A percentile compares a stretch with the other conserved stretches of the same genome.
These are phyloP conservation scores for Raphanus raphanistrum DNA, from an alignment of 345 rosid species.

Conservation along the genomic window DNA sequence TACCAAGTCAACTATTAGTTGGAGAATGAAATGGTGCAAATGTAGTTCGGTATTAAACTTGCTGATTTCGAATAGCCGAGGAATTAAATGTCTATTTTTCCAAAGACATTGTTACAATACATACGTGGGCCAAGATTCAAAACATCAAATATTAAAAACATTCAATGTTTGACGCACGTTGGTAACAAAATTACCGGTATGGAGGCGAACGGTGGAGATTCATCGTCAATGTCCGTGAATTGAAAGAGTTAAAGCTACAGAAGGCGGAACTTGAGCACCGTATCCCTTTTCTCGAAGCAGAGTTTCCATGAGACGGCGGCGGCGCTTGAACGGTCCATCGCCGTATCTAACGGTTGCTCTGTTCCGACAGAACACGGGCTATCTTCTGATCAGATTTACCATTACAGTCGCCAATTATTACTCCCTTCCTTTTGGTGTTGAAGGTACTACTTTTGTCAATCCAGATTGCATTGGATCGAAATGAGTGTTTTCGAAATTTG, in stretches of 20 bases:
- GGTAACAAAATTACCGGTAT: constrained; percentile 25
- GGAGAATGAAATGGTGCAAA: no score
- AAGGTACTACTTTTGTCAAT: constrained; percentile 53
- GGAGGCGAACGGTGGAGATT: constrained; percentile 39
- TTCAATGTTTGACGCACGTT: no score
- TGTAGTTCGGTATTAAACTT: no score
- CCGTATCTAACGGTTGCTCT: constrained; percentile 38
- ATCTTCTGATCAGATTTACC: constrained; percentile 64
- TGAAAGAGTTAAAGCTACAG: constrained; percentile 48
- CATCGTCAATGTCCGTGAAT: constrained; percentile 42
- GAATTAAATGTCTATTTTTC: no score
- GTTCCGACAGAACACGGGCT: constrained; percentile 50
- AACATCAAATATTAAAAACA: no score
- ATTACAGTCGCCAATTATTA: constrained; percentile 91
- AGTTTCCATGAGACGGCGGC: constrained; percentile 44
- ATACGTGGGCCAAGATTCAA: no score
- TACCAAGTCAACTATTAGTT: no score
- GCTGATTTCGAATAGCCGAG: no score
- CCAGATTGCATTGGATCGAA: not conserved
- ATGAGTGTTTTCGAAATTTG: no score
- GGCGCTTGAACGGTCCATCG: constrained; percentile 19
- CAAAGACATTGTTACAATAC: no score
- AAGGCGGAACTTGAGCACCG: constrained; percentile 59
- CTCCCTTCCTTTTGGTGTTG: constrained; percentile 82
- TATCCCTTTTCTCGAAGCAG: constrained; percentile 65